Base-by-base conservation (phyloP, 495 filamentous ascomycete genomes). In the Annulohypoxylon moriforme region DNA sequence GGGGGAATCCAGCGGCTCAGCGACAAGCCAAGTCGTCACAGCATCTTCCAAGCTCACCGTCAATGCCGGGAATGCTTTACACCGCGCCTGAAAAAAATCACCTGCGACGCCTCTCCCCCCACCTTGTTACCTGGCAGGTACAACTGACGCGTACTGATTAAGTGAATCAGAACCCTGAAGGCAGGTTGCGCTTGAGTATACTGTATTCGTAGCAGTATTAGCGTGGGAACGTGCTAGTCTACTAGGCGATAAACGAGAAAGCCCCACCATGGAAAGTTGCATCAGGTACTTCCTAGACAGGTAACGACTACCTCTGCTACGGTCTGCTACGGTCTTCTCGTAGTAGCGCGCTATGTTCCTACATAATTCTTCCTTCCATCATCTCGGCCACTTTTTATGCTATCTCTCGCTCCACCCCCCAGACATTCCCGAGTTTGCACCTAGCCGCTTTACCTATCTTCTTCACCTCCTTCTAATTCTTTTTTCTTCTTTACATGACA, bases 361-460 rank as follows among this genome's bases (percentile, higher is more conserved):
- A 33, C 59, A 65, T 70, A 36, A 60, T 69, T 36, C 38, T 60
- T 40, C 56, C 31, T 16, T 47, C 61, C 46, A 67, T 67, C 58
- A 57, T 61, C 18, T 42, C 47, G 33, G 38, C 57, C 31, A 63
- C 63, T 44, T 72, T 72, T 68, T 55, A 68, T 69, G 70, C 49
- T 73, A 73, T 73, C 70, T 73, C 34, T 52, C 31, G 65, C 70
- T 68, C 70, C 65, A 73, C 60, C 47, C 64, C 59, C 68, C 49
- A 58, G 56, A 46, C 33, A 59, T 64, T 69, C 60, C 60, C 60
- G 60, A 63, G 57, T 72, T 55, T 47, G 53, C 70, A 65, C 47
- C 47, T 61, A 50, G 34, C n/a, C n/a, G n/a, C n/a, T n/a, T 50
- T 59, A 60, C 14, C 33, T 38, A 24, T 64, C 46, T 69, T 73